These are phyloP conservation scores for Fusarium tanahbumbuense DNA, from an alignment of 2,329 filamentous ascomycete genomes.

Conservation along the genomic window DNA sequence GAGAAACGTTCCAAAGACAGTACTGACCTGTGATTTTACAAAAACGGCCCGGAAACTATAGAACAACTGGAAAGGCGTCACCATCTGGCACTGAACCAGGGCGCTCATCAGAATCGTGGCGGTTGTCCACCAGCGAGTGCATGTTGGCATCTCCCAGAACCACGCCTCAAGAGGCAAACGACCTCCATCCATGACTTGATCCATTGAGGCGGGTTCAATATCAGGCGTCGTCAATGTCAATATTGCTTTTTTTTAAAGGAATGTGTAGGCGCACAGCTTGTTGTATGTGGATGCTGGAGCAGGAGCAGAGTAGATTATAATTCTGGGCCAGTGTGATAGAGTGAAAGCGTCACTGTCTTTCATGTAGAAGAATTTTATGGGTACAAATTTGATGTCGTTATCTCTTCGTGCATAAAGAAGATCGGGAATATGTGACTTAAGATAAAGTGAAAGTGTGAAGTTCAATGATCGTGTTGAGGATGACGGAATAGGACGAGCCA, in stretches of 20 bases:
- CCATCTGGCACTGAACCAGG: slow-evolving; percentile 90
- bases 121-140: slow-evolving; percentile 96
- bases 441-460: slow-evolving; percentile 5
- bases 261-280: background rate
- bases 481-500: slow-evolving; percentile 40
- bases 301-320: background rate
- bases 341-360: background rate
- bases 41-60: slow-evolving; percentile 96
- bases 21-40: slow-evolving; percentile 84
- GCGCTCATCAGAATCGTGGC: slow-evolving; percentile 89
- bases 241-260: background rate
- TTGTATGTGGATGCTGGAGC: background rate
- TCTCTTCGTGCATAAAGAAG: background rate
- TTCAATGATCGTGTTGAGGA: slow-evolving; percentile 13
- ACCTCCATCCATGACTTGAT: slow-evolving; percentile 70
- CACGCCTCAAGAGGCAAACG: slow-evolving; percentile 90
- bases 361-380: background rate
- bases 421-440: background rate
- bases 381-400: background rate
- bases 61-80: slow-evolving; percentile 95
- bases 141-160: slow-evolving; percentile 99
- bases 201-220: slow-evolving; percentile 55
- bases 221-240: background rate
- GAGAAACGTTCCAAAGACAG: background rate
- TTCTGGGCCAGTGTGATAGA: background rate